Conservation (phyloP, 1,284 basidiomycete species). For the Tilletia walkeri region DNA sequence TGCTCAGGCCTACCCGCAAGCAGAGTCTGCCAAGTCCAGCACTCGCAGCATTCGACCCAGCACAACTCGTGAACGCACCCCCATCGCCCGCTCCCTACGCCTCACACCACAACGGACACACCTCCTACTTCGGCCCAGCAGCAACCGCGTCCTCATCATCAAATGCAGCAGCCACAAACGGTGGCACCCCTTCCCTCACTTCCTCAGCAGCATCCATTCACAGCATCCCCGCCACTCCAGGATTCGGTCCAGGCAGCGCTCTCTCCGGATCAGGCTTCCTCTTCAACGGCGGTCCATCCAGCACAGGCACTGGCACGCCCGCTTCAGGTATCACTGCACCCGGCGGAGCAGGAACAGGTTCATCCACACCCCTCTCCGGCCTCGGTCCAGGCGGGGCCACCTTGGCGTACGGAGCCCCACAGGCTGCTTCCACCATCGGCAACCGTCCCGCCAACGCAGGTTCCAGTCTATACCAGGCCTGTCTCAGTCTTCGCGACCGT, state of each 20-base stretch:
- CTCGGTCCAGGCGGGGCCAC: constrained; percentile 9
- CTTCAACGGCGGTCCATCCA: background rate
- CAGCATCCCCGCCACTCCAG: background rate
- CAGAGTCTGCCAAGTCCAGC: background rate
- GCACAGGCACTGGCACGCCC: background rate
- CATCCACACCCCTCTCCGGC: background rate
- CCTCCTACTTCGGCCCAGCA: constrained; percentile 11
- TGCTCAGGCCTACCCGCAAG: constrained; percentile 8
- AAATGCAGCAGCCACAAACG: background rate
- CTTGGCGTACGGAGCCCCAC: background rate
- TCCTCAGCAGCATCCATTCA: background rate
- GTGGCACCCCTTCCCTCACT: no score
- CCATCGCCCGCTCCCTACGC: constrained; percentile 6
- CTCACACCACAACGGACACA: background rate
- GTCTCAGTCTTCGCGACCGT: constrained; percentile 54
- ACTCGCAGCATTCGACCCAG: constrained; percentile 2
- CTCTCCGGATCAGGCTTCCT: no score
- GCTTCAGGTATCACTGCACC: background rate
- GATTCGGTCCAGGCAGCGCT: no score
- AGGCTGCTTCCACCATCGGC: constrained; percentile 16
- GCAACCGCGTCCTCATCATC: background rate
- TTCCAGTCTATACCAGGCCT: constrained; percentile 57
- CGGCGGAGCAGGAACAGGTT: background rate
- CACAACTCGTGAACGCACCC: constrained; percentile 2
- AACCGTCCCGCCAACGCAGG: constrained; percentile 33